Base-by-base conservation (phyloP, 1,284 basidiomycete genomes). In the Cutaneotrichosporon cavernicola region DNA sequence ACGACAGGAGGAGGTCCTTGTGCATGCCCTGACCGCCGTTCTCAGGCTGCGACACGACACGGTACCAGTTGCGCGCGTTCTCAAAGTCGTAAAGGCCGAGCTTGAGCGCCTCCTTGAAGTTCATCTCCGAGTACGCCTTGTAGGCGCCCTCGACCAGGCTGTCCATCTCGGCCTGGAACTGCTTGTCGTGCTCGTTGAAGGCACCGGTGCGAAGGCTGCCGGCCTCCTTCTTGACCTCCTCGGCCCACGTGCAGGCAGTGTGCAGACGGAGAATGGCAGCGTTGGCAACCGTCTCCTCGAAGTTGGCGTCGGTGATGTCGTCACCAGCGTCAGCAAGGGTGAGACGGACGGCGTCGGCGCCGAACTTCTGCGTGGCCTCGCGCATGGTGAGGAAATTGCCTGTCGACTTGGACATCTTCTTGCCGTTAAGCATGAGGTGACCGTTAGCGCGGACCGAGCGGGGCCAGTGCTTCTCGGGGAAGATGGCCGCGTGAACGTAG, bases 351-450 rank as follows among this genome's bases (percentile, higher is more conserved):
- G 96, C 92, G 77, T 80, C 75, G 56, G 78, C 73, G 65, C 79
- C 77, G 65, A 80, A 81, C 69, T 80, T 81, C 70, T 79, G 73
- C 30, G 78, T 80, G 5, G 82, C 81, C 58, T 81, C 82, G 49
- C 72, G 70, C 70, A 83, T 77, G 30, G 79, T 81, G 64, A 82
- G 76, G 69, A 79, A 79, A 69, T 82, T 80, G 8, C 81, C 97
- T 53, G 91, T 97, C 80, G 90, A 92, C 86, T 99, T 98, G 64
- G 88, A 89, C 97, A 99, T 99, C 85, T 99, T 99, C 84, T 95
- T 90, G 43, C 96, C 96, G 81, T 99, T 99, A 78, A 99, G 82
- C 90, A 96, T 91, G 82, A 99, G 82, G 78, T 99, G 97, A 0
- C 97, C 97, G 78, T 99, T 99, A 63, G 90, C 89, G 34, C 97